Evolutionary conservation across 805 yeast genomes (phyloP).

Genomic region (Hyphopichia homilentoma): DNA sequence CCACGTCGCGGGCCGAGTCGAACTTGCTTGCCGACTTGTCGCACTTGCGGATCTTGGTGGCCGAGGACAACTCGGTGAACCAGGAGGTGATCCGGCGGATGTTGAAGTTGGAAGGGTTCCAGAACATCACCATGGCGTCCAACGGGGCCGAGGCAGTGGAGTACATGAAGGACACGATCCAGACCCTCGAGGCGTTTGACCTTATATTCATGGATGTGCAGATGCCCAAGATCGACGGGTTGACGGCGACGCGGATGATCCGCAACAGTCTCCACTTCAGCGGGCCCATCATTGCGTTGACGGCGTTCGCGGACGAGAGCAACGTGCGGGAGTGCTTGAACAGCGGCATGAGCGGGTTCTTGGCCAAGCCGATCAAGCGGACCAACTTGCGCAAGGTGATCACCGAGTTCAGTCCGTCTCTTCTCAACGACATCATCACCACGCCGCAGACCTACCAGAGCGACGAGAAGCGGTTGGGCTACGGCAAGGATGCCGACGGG

Average conservation of each 20-base stretch:
- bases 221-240: conserved; percentile 93
- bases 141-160: conserved; percentile 91
- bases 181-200: conserved; percentile 48
- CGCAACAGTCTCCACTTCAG: conserved; percentile 56
- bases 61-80: conserved; percentile 91
- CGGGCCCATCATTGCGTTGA: conserved; percentile 86
- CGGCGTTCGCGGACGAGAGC: conserved; percentile 93
- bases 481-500: conserved; percentile 1
- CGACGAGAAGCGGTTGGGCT: conserved; percentile 27
- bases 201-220: conserved; percentile 95
- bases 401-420: conserved; percentile 39
- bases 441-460: conserved; percentile 27
- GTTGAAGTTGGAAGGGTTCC: conserved; percentile 79
- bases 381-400: conserved; percentile 59
- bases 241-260: conserved; percentile 74
- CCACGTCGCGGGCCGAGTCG: conserved; percentile 11
- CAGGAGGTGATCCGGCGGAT: conserved; percentile 91
- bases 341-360: conserved; percentile 91
- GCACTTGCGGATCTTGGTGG: conserved; percentile 63
- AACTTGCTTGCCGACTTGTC: conserved; percentile 23
- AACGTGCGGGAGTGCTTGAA: conserved; percentile 81
- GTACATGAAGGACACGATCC: conserved; percentile 48
- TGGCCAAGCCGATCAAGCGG: conserved; percentile 84
- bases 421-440: conserved; percentile 28
- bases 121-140: conserved; percentile 69